Conservation (phyloP, 2,329 filamentous ascomycete genomes). For the Ceratocystis harringtonii region DNA sequence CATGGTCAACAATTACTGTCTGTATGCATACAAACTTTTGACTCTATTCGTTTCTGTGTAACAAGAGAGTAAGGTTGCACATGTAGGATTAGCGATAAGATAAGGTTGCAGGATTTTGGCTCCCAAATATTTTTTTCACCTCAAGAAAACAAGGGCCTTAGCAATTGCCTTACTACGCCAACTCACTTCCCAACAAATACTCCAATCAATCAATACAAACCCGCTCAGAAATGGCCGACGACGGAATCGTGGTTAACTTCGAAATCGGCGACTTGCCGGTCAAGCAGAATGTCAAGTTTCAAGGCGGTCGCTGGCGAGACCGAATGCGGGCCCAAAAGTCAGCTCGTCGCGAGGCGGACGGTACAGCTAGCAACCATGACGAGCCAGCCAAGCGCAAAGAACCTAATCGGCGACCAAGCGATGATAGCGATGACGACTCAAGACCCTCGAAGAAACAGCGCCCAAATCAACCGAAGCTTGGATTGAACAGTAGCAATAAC, state of each 20-base stretch:
- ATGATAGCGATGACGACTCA: constrained; percentile 17
- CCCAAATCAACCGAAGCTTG: constrained; percentile 20
- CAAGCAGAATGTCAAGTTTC: constrained; percentile 51
- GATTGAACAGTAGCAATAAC: not conserved
- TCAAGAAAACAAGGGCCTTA: not conserved
- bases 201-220: not conserved
- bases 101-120: not conserved
- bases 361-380: constrained; percentile 20
- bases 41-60: not conserved
- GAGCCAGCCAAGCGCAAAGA: constrained; percentile 22
- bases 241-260: constrained; percentile 91
- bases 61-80: not conserved
- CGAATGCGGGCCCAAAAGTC: constrained; percentile 34
- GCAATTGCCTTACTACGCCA: too few species aligned
- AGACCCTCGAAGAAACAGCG: constrained; percentile 21
- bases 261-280: constrained; percentile 55
- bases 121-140: not conserved
- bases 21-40: not conserved
- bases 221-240: constrained; percentile 57
- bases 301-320: constrained; percentile 88
- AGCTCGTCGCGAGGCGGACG: not conserved
- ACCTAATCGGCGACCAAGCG: constrained; percentile 26
- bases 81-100: not conserved
- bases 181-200: not conserved
- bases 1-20: not conserved